Evolutionary conservation across 140 eudicot genomes (phyloP), one percentile per base, ranked within the genome.

Genomic region (Stevia rebaudiana): DNA sequence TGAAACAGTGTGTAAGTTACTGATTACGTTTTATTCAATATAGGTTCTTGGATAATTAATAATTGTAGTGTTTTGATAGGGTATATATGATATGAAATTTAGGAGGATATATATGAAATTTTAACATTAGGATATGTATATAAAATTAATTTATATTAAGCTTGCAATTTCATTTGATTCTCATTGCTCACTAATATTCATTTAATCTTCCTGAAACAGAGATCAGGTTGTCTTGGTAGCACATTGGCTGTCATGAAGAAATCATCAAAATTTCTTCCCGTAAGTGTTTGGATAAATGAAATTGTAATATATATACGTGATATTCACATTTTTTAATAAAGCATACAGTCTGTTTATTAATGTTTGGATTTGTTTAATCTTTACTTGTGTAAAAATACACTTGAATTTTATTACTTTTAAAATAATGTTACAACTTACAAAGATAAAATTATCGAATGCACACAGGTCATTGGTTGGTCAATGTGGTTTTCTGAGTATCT

Each of bases 401-500:
- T 6, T 40, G 7, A 12, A 21, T 21, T 18, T 18, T 41, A 17
- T 42, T 12, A 48, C 24, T 48, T 58, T 13, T 4, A n/a, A 21
- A 22, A 11, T 9, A 15, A 69, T 28, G 74, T 46, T 18, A 18
- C 33, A 23, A 54, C 17, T 44, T 41, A 58, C 37, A 36, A 43
- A 50, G 19, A n/a, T 43, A 61, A 47, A 36, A 13, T 31, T 74
- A 55, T 25, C 63, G 60, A 39, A 24, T 68, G 31, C 65, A 60
- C 71, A 79, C 87, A 90, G 97, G 95, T 87, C 46, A 82, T 90
- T 44, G 97, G 97, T 35, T 84, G 97, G 97, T 90, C 97, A 48
- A 90, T 90, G 97, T 90, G 97, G 97, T 90, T 90, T 68, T 90
- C 95, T 48, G 95, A 90, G 85, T 90, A 84, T 74, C 94, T 90